Conservation (phyloP, 169 alveolate species). For the Plasmodium cynomolgi region DNA sequence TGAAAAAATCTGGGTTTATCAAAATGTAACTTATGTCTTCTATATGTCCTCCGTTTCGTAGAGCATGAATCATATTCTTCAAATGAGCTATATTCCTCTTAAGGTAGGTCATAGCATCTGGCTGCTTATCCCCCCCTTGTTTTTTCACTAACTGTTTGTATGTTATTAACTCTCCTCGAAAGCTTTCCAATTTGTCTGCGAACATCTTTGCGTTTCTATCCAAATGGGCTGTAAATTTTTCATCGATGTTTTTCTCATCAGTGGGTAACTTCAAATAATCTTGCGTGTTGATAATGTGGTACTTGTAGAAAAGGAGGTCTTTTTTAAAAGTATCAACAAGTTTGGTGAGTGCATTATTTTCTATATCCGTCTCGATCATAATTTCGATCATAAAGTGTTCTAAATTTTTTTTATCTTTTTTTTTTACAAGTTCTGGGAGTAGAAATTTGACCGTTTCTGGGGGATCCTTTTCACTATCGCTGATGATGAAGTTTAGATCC, state of each 20-base stretch:
- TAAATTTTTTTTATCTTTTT: neutral
- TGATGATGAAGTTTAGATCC: conserved; percentile 24
- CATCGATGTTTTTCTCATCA: conserved; percentile 1
- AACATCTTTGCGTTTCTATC: neutral
- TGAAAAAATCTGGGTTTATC: conserved; percentile 6
- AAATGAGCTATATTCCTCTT: conserved; percentile 36
- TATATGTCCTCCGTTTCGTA: neutral
- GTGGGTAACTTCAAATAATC: neutral
- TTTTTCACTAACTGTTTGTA: neutral
- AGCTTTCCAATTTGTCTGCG: neutral
- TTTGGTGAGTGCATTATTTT: conserved; percentile 9
- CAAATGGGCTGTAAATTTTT: neutral
- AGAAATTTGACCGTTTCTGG: conserved; percentile 29
- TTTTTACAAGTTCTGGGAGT: neutral
- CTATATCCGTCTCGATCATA: conserved; percentile 9
- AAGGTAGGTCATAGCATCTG: neutral
- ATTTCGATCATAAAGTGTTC: conserved; percentile 4
- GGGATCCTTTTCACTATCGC: neutral
- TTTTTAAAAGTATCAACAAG: neutral
- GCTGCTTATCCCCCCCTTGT: neutral
- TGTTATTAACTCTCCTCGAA: neutral
- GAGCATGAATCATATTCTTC: neutral
- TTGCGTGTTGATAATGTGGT: neutral
- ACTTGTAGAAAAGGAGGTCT: neutral
- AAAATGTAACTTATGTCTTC: conserved; percentile 23